Percentiles rank a stretch among this genome's conserved stretches.
phyloP scores from a whole-genome alignment of 2,329 filamentous ascomycete genomes.

The Cordyceps javanica region DNA sequence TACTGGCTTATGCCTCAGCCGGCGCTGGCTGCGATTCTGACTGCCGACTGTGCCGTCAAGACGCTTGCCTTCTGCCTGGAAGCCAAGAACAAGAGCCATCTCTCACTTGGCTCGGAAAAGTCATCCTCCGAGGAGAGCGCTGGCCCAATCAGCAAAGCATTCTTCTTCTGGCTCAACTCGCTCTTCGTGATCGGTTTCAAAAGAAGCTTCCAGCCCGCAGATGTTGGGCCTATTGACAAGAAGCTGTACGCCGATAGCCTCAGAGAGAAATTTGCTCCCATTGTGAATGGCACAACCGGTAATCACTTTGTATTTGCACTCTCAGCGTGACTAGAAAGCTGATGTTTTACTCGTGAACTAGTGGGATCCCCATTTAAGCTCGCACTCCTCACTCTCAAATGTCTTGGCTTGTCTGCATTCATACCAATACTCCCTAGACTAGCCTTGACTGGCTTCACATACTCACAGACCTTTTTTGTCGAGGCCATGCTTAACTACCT shows the following conservation, averaged over 20 bases:
- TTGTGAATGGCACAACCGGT: not conserved
- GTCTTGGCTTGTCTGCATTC: not conserved
- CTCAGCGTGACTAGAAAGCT: not conserved
- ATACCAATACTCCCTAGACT: not conserved
- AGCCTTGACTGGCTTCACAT: not conserved
- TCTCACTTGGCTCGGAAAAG: not conserved
- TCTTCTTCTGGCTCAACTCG: not conserved
- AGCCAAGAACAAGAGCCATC: not conserved
- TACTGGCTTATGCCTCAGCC: not conserved
- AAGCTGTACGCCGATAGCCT: not conserved
- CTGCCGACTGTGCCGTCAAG: not conserved
- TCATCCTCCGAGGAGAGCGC: not conserved
- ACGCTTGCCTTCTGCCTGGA: not conserved
- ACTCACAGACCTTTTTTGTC: not conserved
- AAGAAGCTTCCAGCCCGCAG: not conserved
- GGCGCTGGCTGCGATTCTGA: not conserved
- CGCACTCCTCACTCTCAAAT: not conserved
- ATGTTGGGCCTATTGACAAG: not conserved
- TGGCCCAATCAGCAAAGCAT: not conserved
- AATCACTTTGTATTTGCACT: not conserved
- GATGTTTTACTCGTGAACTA: not conserved
- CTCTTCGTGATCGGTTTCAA: not conserved
- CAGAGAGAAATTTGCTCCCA: not conserved
- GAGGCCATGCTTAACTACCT: not conserved
- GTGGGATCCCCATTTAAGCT: not conserved